Percentiles rank a stretch among this genome's conserved stretches.
Evolutionary conservation across 306 rosid species (phyloP).

Genomic region (Amphicarpaea edgeworthii): DNA sequence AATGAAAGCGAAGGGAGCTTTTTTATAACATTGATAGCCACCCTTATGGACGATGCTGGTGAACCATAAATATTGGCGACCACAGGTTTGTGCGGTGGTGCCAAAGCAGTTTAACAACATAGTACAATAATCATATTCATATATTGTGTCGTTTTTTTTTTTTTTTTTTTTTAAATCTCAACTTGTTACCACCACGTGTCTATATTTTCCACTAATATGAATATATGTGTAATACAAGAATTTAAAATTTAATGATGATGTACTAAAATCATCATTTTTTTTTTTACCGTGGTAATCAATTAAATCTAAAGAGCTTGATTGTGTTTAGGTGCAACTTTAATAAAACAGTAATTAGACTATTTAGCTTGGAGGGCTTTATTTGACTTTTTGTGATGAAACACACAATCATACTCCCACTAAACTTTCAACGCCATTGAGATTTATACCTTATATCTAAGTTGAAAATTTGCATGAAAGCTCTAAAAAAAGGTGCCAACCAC

Average conservation of each 20-base stretch:
- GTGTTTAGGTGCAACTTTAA: neutral
- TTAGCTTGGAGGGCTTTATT: constrained; percentile 7
- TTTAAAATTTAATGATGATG: too few relatives aligned
- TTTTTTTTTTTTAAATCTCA: too few relatives aligned
- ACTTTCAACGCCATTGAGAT: constrained; percentile 47
- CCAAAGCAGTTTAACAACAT: neutral
- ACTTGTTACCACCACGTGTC: too few relatives aligned
- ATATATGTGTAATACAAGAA: too few relatives aligned
- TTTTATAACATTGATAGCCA: neutral
- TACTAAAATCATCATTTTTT: too few relatives aligned
- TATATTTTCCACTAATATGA: too few relatives aligned
- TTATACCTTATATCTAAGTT: constrained; percentile 51
- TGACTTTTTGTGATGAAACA: constrained; percentile 32
- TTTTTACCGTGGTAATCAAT: too few relatives aligned
- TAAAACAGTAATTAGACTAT: constrained; percentile 8
- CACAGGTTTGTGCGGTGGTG: constrained; percentile 16
- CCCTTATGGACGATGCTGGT: neutral
- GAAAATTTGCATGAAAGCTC: constrained; percentile 33
- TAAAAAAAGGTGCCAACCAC: constrained; percentile 44
- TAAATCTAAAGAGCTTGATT: too few relatives aligned
- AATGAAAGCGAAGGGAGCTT: neutral
- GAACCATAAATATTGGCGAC: constrained; percentile 16
- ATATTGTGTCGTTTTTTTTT: too few relatives aligned
- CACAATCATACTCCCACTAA: constrained; percentile 33
- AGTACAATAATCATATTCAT: too few relatives aligned